phyloP scores from a whole-genome alignment of 768 basidiomycete genomes.

The Xanthoconium purpureum region DNA sequence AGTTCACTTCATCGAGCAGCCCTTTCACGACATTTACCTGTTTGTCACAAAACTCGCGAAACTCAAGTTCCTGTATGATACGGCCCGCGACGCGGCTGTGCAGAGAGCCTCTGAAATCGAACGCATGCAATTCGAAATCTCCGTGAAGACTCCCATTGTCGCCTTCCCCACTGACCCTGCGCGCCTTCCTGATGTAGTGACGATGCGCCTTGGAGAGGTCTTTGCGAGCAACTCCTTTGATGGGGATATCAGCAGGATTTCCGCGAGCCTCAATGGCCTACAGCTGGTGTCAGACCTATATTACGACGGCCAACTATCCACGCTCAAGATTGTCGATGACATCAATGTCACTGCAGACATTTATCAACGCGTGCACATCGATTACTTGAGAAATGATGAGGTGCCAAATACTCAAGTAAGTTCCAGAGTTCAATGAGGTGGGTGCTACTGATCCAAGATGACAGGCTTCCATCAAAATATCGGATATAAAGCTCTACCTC shows the following conservation, averaged over 20 bases:
- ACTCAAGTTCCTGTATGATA: conserved; percentile 92
- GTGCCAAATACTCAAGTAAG: conserved; percentile 76
- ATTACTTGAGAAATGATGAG: conserved; percentile 48
- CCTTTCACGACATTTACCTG: conserved; percentile 83
- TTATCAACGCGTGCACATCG: conserved; percentile 55
- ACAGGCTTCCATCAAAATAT: conserved; percentile 70
- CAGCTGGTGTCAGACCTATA: conserved; percentile 73
- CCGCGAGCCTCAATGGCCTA: conserved; percentile 78
- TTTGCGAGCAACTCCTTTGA: conserved; percentile 75
- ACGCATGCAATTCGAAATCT: conserved; percentile 89
- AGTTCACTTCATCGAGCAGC: conserved; percentile 83
- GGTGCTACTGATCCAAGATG: conserved; percentile 5
- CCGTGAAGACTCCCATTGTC: conserved; percentile 88
- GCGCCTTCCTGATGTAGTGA: conserved; percentile 61
- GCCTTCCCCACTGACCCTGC: conserved; percentile 74
- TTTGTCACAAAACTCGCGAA: conserved; percentile 84
- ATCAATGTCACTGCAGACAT: conserved; percentile 72
- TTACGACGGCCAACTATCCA: conserved; percentile 44
- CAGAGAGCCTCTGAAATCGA: conserved; percentile 92
- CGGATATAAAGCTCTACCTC: conserved; percentile 79
- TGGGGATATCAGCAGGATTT: conserved; percentile 51
- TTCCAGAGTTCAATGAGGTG: neutral
- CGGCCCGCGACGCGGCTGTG: conserved; percentile 89
- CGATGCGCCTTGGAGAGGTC: conserved; percentile 87
- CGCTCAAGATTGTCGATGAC: conserved; percentile 88